Conservation (phyloP, 1,284 basidiomycete species). For the Leccinum subfulvum region DNA sequence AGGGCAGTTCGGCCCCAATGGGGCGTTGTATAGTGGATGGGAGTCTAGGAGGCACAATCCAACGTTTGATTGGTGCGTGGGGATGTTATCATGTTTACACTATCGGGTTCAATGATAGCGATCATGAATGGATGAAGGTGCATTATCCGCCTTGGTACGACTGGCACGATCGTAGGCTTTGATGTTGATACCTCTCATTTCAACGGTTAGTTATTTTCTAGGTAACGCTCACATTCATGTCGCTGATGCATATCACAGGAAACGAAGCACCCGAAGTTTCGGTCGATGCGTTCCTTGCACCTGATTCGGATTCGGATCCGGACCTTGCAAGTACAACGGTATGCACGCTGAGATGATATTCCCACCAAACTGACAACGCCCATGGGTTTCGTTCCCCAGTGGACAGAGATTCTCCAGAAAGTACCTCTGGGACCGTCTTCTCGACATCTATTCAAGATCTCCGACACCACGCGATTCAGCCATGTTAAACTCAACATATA, state of each 20-base stretch:
- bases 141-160: conserved; percentile 85
- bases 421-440: conserved; percentile 78
- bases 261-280: conserved; percentile 90
- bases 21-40: conserved; percentile 95
- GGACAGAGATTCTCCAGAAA: conserved; percentile 78
- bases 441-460: conserved; percentile 82
- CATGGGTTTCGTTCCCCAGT: conserved; percentile 46
- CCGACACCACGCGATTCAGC: conserved; percentile 57
- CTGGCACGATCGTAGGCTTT: conserved; percentile 79
- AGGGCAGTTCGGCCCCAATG: conserved; percentile 95
- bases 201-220: conserved; percentile 55
- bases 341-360: conserved; percentile 21
- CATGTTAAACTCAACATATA: conserved; percentile 94
- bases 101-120: neutral
- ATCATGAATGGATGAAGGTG: conserved; percentile 52
- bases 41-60: conserved; percentile 90
- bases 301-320: conserved; percentile 42
- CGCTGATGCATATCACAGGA: conserved; percentile 40
- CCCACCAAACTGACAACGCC: neutral
- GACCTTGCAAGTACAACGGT: conserved; percentile 53
- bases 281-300: conserved; percentile 61
- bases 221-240: neutral
- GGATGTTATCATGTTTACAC: neutral
- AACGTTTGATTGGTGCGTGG: conserved; percentile 79
- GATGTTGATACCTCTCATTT: conserved; percentile 97